A percentile compares a stretch with the other conserved stretches of the same genome.
These are phyloP conservation scores for Fonsecaea nubica DNA, from an alignment of 2,329 filamentous ascomycete species.

Conservation along the genomic window DNA sequence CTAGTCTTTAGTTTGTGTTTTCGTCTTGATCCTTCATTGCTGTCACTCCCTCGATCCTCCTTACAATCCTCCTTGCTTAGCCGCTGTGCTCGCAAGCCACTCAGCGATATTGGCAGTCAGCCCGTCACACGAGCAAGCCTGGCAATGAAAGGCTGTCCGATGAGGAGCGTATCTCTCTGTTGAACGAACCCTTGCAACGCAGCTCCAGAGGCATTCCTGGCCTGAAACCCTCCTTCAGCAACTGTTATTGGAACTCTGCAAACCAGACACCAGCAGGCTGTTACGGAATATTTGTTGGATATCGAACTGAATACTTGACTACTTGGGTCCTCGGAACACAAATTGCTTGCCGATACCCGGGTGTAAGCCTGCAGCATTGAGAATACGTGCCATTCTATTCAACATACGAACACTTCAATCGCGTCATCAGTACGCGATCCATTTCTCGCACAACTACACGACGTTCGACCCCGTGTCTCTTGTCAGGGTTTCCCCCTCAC, in stretches of 20 bases:
- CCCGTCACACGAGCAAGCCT: conserved; percentile 26
- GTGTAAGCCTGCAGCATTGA: not conserved
- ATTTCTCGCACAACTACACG: not conserved
- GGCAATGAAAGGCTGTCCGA: conserved; percentile 20
- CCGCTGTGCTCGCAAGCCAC: conserved; percentile 30
- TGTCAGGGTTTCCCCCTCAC: conserved; percentile 13
- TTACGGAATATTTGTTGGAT: not conserved
- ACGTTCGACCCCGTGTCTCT: not conserved
- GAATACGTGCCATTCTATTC: not conserved
- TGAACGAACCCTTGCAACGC: not conserved
- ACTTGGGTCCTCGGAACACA: not conserved
- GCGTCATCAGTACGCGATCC: not conserved
- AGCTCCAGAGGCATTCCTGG: conserved; percentile 1
- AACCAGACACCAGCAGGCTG: not conserved
- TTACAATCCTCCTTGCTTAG: conserved; percentile 32
- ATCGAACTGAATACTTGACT: conserved; percentile 1
- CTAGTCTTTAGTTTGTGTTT: conserved; percentile 12
- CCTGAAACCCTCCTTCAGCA: not conserved
- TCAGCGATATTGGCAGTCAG: conserved; percentile 25
- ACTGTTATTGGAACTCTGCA: not conserved
- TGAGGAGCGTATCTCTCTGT: conserved; percentile 9
- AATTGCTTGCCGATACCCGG: conserved; percentile 3
- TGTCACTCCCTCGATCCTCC: conserved; percentile 31
- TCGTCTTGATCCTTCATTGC: conserved; percentile 18
- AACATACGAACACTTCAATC: not conserved